Evolutionary conservation across 2,329 filamentous ascomycete genomes (phyloP), one percentile per base, ranked within the genome.

Genomic region (Dactylellina drechsleri): DNA sequence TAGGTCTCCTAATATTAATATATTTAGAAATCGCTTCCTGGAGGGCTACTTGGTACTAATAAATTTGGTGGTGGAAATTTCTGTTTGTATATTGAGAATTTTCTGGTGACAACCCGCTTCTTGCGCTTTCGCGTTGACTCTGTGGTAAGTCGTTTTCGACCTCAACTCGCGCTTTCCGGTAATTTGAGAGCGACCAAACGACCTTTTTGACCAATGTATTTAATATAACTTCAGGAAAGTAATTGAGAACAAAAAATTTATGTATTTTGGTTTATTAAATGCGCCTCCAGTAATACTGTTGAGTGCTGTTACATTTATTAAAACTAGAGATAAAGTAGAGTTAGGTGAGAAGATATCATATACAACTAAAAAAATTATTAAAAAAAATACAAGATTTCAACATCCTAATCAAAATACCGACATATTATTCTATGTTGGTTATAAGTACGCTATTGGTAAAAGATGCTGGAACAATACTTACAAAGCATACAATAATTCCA

Each of bases 81-180:
- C n/a, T n/a, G n/a, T n/a, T n/a, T n/a, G n/a, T n/a, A n/a, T n/a
- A n/a, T n/a, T n/a, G n/a, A n/a, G n/a, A n/a, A n/a, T n/a, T n/a
- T n/a, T n/a, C n/a, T n/a, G n/a, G n/a, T n/a, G n/a, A n/a, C n/a
- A n/a, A n/a, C n/a, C n/a, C n/a, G n/a, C n/a, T n/a, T n/a, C n/a
- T n/a, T n/a, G n/a, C n/a, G n/a, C n/a, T n/a, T n/a, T n/a, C n/a
- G n/a, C n/a, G n/a, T n/a, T n/a, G n/a, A n/a, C n/a, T n/a, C n/a
- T n/a, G n/a, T n/a, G n/a, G n/a, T n/a, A n/a, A n/a, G n/a, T n/a
- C n/a, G n/a, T n/a, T n/a, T n/a, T n/a, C 40, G 15, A 41, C 40
- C 7, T 41, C 40, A 43, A 57, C 16, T 76, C 28, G 49, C 76
- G 16, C 58, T 70, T 20, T 65, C 76, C n/a, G 76, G 76, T 13